Percentiles rank a stretch among this genome's conserved stretches.
Conservation (phyloP, 176 grass and related monocot genomes). For the Elymus sibiricus region DNA sequence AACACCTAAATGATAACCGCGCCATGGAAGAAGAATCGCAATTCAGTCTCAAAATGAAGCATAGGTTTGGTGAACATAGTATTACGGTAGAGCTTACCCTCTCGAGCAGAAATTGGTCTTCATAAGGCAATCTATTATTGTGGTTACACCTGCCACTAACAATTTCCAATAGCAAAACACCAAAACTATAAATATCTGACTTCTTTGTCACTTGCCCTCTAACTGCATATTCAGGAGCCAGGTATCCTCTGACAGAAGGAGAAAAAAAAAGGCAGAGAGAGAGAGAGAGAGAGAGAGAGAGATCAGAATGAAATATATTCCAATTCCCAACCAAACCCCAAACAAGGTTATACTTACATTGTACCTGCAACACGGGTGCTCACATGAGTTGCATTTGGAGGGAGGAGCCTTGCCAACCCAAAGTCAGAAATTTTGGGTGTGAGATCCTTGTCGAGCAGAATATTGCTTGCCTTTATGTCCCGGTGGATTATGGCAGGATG, state of each 20-base stretch:
- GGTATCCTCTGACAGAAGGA: conserved; percentile 48
- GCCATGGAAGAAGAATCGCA: neutral
- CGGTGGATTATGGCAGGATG: conserved; percentile 65
- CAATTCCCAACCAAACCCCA: neutral
- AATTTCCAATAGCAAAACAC: conserved; percentile 83
- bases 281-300: neutral
- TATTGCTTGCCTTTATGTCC: conserved; percentile 95
- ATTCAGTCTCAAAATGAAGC: conserved; percentile 8
- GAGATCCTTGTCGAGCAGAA: conserved; percentile 82
- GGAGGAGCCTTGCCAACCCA: conserved; percentile 76
- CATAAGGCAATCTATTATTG: conserved; percentile 67
- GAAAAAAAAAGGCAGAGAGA: neutral
- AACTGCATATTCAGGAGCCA: conserved; percentile 85
- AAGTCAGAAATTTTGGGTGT: conserved; percentile 93
- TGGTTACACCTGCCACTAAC: conserved; percentile 77
- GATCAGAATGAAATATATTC: neutral
- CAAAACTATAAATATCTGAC: conserved; percentile 85
- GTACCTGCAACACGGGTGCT: conserved; percentile 87
- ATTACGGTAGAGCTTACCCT: conserved; percentile 48
- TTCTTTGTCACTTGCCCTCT: conserved; percentile 86
- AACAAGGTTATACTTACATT: conserved; percentile 47
- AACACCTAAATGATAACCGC: conserved; percentile 18
- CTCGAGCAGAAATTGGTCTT: conserved; percentile 84
- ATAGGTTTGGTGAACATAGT: neutral
- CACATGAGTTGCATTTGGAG: conserved; percentile 71